Base-by-base conservation (phyloP, 306 rosid genomes). In the Cicer chorassanicum region DNA sequence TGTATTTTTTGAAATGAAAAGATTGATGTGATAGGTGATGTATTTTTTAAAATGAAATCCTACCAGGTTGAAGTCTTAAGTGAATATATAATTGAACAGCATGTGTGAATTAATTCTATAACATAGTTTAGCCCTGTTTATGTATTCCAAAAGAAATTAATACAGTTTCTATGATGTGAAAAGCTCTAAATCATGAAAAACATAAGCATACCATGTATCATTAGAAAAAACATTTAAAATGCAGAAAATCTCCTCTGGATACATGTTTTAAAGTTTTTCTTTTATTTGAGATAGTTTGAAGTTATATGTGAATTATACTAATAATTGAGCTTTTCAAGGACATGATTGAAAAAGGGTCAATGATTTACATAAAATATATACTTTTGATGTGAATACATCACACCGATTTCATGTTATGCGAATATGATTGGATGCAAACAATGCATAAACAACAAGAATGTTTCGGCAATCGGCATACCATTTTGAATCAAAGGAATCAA, bases 401-500 rank as follows among this genome's bases (percentile, higher is more conserved):
- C 21, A 61, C 34, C 34, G 15, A 45, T 39, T 75, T 9, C 55
- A 60, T 66, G 63, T 56, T 36, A 34, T 13, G 53, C 9, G 16
- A 75, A 75, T 56, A 75, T 71, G 77, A 71, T 62, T 63, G 24
- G 74, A 68, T 10, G 65, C 57, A 19, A 46, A 72, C 60, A 57
- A 63, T 39, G 19, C 38, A 21, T 43, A 34, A 55, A 76, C 56
- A 24, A 56, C 10, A 18, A 65, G 38, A 81, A 45, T 57, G 62
- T 11, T 63, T n/a, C 57, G 51, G 70, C 79, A 62, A 87, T n/a
- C 57, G 48, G 70, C 79, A 62, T 89, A 95, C 99, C 99, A 95
- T 82, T 90, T 95, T 55, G 99, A 95, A 86, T 95, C 99, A 18
- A 95, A 95, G 71, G 99, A 95, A 81, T 95, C 99, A 19, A 95